Base-by-base conservation (phyloP, 345 rosid species). In the Boechera stricta region DNA sequence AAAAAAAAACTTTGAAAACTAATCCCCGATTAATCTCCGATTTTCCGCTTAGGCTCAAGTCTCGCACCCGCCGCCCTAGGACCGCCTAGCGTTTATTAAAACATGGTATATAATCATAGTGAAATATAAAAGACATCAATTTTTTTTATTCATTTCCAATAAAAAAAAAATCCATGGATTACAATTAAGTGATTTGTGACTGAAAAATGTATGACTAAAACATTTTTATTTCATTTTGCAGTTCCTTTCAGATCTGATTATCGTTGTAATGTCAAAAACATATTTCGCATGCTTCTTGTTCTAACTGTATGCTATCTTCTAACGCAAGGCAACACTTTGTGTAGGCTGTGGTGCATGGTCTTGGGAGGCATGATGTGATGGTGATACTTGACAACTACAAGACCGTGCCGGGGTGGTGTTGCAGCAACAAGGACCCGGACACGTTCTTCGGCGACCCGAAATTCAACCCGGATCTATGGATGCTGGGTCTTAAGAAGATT, bases 371-470 rank as follows among this genome's bases (percentile, higher is more conserved):
- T 76, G 72, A 83, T 44, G 85, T 94, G 71, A 88, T 94, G 97
- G 95, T 90, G 70, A 91, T 94, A 70, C 66, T 90, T 1, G 97
- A 94, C 87, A 92, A 92, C 78, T 97, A 94, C 82, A 56, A 92
- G 49, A 92, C 88, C 83, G 85, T 82, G 45, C 98, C 98, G 0
- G 94, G 97, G 4, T 94, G 98, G 98, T 94, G 98, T 39, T 92
- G 98, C 81, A 78, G 93, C 70, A 82, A 69, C 69, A 71, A 47
- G 15, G 98, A 94, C 38, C 97, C 85, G 60, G 91, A 90, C 72
- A 97, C 97, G 4, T 94, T 92, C 84, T 90, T 92, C 42, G 97
- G 94, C 7, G 97, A 94, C 75, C 78, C 56, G 1, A 82, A 84
- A 80, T 92, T 94, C 72, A 70, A 85, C 51, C 97, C 98, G 6